Evolutionary conservation across 2,329 filamentous ascomycete species (phyloP).

Genomic region (Botryotinia convoluta): DNA sequence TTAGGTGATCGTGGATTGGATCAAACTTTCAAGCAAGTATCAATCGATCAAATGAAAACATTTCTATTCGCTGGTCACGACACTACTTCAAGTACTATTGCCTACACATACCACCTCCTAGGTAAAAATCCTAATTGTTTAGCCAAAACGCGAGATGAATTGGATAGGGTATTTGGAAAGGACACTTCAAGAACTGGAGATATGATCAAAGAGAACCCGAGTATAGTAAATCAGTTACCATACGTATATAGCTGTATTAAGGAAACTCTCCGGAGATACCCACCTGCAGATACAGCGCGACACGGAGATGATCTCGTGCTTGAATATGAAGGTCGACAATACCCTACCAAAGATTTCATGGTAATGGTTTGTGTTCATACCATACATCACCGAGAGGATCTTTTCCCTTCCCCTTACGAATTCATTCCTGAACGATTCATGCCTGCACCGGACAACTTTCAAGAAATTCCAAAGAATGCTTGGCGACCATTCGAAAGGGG

Average conservation of each 20-base stretch:
- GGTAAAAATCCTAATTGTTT: slow-evolving; percentile 26
- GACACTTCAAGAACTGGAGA: slow-evolving; percentile 21
- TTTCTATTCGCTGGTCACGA: slow-evolving; percentile 33
- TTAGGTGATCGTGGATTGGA: slow-evolving; percentile 22
- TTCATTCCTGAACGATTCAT: slow-evolving; percentile 52
- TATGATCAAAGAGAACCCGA: slow-evolving; percentile 23
- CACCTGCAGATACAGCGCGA: slow-evolving; percentile 26
- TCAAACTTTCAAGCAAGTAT: slow-evolving; percentile 24
- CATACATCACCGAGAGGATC: slow-evolving; percentile 36
- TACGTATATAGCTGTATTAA: slow-evolving; percentile 31
- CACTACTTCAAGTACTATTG: slow-evolving; percentile 29
- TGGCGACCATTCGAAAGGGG: slow-evolving; percentile 57
- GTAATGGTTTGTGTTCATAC: slow-evolving; percentile 24
- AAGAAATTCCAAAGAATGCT: slow-evolving; percentile 40
- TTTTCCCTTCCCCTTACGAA: slow-evolving; percentile 44
- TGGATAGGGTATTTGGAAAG: slow-evolving; percentile 29
- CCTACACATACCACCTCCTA: slow-evolving; percentile 28
- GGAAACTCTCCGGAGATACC: slow-evolving; percentile 30
- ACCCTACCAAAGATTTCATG: slow-evolving; percentile 22
- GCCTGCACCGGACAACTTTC: slow-evolving; percentile 34
- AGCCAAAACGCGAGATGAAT: slow-evolving; percentile 27
- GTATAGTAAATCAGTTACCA: slow-evolving; percentile 27
- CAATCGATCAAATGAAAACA: slow-evolving; percentile 25
- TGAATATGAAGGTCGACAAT: slow-evolving; percentile 12
- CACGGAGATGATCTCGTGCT: slow-evolving; percentile 21